Evolutionary conservation across 345 rosid genomes (phyloP).

Genomic region (Corchorus capsularis): DNA sequence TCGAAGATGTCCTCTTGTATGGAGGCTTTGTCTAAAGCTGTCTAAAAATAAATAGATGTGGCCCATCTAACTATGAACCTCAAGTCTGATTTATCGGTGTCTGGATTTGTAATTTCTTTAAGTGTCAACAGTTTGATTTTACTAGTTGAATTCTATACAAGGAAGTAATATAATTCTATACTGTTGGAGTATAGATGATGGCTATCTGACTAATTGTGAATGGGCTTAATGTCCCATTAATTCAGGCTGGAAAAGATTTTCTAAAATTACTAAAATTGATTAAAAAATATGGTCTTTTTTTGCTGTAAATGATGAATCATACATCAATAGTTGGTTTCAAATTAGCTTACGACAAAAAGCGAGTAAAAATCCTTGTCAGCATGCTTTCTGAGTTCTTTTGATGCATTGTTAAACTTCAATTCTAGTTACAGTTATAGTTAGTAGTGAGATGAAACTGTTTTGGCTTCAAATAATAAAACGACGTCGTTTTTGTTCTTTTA

Average conservation of each 20-base stretch:
- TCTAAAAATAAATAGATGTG: neutral
- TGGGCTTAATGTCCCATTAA: neutral
- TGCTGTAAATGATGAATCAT: neutral
- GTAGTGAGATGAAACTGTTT: neutral
- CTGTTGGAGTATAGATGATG: neutral
- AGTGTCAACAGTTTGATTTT: neutral
- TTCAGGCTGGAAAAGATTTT: neutral
- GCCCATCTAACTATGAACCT: neutral
- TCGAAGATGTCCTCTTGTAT: neutral
- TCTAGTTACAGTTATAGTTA: neutral
- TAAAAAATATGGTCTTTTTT: neutral
- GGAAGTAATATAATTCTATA: neutral
- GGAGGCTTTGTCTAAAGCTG: neutral
- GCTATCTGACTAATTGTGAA: too few species aligned
- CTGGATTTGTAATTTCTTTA: neutral
- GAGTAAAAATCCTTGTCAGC: constrained; percentile 3
- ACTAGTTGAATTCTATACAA: constrained; percentile 6
- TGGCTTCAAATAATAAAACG: neutral
- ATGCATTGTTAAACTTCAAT: neutral
- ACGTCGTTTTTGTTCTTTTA: neutral
- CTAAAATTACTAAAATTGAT: neutral
- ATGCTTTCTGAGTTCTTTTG: neutral
- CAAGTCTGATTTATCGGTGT: neutral
- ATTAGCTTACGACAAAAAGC: neutral
- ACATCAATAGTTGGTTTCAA: neutral